phyloP scores from a whole-genome alignment of 2,329 filamentous ascomycete genomes.

The Calonectria pteridis region DNA sequence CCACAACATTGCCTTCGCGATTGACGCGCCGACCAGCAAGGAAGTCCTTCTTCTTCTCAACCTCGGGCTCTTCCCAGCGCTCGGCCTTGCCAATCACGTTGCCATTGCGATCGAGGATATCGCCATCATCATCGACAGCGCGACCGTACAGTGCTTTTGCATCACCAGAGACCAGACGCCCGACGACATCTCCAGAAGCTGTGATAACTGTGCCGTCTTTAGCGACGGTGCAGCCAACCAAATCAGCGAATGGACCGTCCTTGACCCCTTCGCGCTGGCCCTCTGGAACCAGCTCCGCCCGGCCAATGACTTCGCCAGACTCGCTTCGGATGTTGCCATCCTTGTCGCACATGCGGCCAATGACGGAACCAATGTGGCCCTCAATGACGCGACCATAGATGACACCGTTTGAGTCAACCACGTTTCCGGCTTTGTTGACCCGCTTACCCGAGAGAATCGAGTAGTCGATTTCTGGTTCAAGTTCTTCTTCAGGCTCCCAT shows the following conservation, averaged over 20 bases:
- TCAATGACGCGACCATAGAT: constrained; percentile 76
- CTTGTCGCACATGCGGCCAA: constrained; percentile 78
- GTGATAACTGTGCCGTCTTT: constrained; percentile 79
- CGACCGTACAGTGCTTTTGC: constrained; percentile 79
- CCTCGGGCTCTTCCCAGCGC: constrained; percentile 69
- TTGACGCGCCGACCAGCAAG: constrained; percentile 69
- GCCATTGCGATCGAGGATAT: constrained; percentile 82
- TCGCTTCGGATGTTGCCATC: constrained; percentile 80
- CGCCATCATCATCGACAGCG: constrained; percentile 83
- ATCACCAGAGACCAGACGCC: constrained; percentile 78
- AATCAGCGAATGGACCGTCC: constrained; percentile 78
- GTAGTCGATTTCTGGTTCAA: constrained; percentile 69
- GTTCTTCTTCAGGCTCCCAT: constrained; percentile 64
- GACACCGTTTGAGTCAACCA: constrained; percentile 65
- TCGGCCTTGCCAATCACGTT: constrained; percentile 70
- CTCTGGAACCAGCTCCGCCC: constrained; percentile 75
- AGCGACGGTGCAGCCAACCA: constrained; percentile 72
- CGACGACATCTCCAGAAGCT: constrained; percentile 76
- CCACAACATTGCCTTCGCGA: constrained; percentile 69
- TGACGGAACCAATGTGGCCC: constrained; percentile 72
- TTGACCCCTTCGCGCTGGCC: constrained; percentile 72
- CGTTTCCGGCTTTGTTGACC: constrained; percentile 77
- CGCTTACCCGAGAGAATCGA: constrained; percentile 76
- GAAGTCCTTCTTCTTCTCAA: constrained; percentile 63
- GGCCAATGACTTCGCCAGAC: constrained; percentile 77